Base-by-base conservation (phyloP, 495 filamentous ascomycete species). In the Hypomontagnella monticulosa region DNA sequence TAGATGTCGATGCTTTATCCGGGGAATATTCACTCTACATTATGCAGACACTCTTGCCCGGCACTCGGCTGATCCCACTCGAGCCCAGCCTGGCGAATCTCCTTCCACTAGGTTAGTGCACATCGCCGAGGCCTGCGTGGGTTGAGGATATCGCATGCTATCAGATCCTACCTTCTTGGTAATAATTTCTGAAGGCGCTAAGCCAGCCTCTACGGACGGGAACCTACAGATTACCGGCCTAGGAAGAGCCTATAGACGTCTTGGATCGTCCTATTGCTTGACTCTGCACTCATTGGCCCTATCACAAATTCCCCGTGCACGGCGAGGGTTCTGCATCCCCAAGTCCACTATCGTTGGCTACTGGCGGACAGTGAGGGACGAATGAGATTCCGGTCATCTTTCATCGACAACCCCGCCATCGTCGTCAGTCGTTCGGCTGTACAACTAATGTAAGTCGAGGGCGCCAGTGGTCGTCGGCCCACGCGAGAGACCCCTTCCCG, bases 281-380 rank as follows among this genome's bases (percentile, higher is more conserved):
- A 43, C 48, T 53, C 58, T 50, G 36, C 49, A 55, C 58, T 33
- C 50, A 55, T 55, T 30, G 34, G 43, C 23, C 60, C 66, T 69
- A 63, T 69, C 66, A 63, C 59, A 56, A 69, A 69, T 60, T 51
- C 54, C 55, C 66, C 60, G 38, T 59, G 49, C 36, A 33, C 46
- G 54, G 42, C 48, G 55, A 63, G 52, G 60, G 59, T 50, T 42
- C 51, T 69, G 48, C 55, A 40, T 63, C 60, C 66, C 55, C 55
- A 69, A 50, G 49, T 63, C 56, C 18, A 44, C 50, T 60, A 36
- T 69, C 54, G 59, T 69, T 69, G 55, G 66, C 50, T 47, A 44
- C 16, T 36, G 37, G 37, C 65, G 48, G 49, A 62, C 23, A 59
- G 59, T 41, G 37, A 56, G 48, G 52, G 54, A 40, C 66, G 66